Evolutionary conservation across 1,139 yeast species (phyloP).

Genomic region (Wickerhamomyces sp.): DNA sequence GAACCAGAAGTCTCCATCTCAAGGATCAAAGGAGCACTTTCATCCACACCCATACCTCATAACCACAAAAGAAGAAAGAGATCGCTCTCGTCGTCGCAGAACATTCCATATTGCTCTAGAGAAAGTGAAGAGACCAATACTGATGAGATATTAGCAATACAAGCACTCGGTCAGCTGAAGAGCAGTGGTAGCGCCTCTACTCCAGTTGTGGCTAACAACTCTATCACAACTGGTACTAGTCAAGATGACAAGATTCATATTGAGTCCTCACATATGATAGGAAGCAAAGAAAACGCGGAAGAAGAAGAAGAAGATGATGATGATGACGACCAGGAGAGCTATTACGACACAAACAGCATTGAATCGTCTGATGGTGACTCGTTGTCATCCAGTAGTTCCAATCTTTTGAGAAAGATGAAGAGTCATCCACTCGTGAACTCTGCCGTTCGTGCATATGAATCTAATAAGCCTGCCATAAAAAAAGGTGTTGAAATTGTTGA

Average conservation of each 20-base stretch:
- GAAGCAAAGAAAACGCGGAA: too few relatives aligned
- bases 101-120: too few relatives aligned
- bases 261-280: too few relatives aligned
- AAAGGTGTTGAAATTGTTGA: slow-evolving; percentile 67
- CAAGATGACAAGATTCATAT: too few relatives aligned
- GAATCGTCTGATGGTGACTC: slow-evolving; percentile 1
- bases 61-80: too few relatives aligned
- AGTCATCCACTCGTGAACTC: slow-evolving; percentile 49
- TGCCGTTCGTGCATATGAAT: slow-evolving; percentile 57
- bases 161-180: slow-evolving; percentile 19
- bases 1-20: too few relatives aligned
- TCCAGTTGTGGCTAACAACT: too few relatives aligned
- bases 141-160: slow-evolving; percentile 19
- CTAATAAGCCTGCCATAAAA: slow-evolving; percentile 52
- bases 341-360: slow-evolving; percentile 10
- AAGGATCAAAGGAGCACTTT: too few relatives aligned
- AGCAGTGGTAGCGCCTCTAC: slow-evolving; percentile 12
- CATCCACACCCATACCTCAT: too few relatives aligned
- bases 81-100: too few relatives aligned
- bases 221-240: too few relatives aligned
- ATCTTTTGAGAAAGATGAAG: slow-evolving; percentile 36
- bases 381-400: slow-evolving; percentile 4
- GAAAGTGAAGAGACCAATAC: background rate
- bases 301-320: slow-evolving; percentile 4
- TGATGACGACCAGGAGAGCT: slow-evolving; percentile 19